Conservation (phyloP, 108 stramenopile species). For the Phaeodactylum tricornutum region DNA sequence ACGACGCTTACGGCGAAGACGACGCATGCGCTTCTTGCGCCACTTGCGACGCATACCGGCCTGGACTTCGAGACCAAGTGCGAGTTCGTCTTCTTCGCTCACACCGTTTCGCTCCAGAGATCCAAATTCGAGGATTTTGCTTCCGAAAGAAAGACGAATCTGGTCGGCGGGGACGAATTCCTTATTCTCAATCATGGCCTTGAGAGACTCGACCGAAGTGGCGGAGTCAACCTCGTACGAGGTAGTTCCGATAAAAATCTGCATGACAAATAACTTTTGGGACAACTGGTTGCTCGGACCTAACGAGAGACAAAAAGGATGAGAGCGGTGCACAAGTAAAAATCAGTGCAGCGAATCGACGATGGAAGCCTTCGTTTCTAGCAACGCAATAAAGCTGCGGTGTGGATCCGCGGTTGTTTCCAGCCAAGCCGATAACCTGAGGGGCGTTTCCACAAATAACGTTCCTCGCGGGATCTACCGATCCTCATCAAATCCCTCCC, state of each 20-base stretch:
- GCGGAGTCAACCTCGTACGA: conserved; percentile 74
- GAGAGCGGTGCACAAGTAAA: no score
- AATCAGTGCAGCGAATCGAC: background rate
- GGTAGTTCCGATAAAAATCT: conserved; percentile 68
- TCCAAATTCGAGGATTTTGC: conserved; percentile 55
- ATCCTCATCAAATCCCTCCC: no score
- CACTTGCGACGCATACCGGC: conserved; percentile 88
- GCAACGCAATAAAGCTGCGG: background rate
- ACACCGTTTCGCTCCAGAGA: conserved; percentile 73
- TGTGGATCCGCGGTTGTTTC: no score
- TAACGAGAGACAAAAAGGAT: background rate
- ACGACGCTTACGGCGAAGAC: conserved; percentile 86
- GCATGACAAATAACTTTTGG: conserved; percentile 34
- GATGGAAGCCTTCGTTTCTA: background rate
- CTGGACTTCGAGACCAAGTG: conserved; percentile 57
- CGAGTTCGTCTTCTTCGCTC: conserved; percentile 70
- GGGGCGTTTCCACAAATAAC: no score
- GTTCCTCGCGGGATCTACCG: no score
- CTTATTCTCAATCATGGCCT: conserved; percentile 82
- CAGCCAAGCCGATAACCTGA: no score
- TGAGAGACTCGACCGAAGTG: conserved; percentile 76
- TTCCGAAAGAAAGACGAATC: conserved; percentile 66
- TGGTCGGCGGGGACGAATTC: conserved; percentile 75
- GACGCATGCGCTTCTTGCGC: conserved; percentile 90
- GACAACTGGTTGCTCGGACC: conserved; percentile 63